phyloP scores from a whole-genome alignment of 2,329 filamentous ascomycete genomes.

The Zymoseptoria tritici region DNA sequence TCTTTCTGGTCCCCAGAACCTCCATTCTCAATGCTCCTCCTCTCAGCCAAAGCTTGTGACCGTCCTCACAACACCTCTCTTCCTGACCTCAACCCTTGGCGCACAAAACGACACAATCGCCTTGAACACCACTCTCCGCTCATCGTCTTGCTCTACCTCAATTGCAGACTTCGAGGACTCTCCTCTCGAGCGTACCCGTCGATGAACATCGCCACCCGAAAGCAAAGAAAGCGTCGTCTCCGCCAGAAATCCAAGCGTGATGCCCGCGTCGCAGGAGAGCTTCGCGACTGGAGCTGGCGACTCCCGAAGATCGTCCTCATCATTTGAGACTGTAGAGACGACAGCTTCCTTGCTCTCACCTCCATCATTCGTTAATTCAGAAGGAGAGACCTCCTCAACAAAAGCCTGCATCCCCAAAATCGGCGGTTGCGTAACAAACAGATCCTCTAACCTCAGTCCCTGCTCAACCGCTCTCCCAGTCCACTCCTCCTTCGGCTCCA shows the following conservation, averaged over 20 bases:
- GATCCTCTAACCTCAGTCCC: conserved; percentile 5
- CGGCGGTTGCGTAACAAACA: conserved; percentile 22
- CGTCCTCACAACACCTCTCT: conserved; percentile 12
- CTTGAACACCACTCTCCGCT: conserved; percentile 16
- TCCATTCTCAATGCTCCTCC: background rate
- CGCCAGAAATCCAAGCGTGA: conserved; percentile 25
- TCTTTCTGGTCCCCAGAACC: background rate
- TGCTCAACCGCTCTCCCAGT: conserved; percentile 15
- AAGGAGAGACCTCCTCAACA: conserved; percentile 2
- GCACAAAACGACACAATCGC: conserved; percentile 24
- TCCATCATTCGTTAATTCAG: background rate
- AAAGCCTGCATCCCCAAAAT: conserved; percentile 22
- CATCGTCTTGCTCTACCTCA: background rate
- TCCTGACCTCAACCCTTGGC: conserved; percentile 9
- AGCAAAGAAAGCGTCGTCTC: conserved; percentile 19
- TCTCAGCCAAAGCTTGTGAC: conserved; percentile 15
- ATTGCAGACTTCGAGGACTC: background rate
- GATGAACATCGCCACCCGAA: background rate
- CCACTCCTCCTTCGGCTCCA: conserved; percentile 10
- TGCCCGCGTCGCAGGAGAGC: conserved; percentile 23
- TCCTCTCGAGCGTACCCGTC: background rate
- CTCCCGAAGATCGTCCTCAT: background rate
- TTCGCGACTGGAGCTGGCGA: conserved; percentile 14
- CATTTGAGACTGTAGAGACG: background rate
- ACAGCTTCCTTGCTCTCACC: background rate